A percentile compares a stretch with the other conserved stretches of the same genome.
Conservation (phyloP, 2,329 filamentous ascomycete genomes). For the Cladosporium sp. region DNA sequence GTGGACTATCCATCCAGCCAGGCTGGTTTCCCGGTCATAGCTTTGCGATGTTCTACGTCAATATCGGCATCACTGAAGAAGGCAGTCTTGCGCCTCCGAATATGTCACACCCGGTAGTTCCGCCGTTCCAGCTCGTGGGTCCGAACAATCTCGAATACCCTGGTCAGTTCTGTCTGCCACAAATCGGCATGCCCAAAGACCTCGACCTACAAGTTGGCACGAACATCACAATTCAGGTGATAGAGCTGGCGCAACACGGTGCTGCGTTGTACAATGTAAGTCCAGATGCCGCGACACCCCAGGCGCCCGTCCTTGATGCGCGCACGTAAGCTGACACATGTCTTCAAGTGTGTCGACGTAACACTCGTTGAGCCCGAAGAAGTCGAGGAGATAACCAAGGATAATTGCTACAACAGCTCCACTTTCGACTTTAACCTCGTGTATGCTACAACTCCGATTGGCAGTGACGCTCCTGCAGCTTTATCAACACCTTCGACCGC, state of each 20-base stretch:
- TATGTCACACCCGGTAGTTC: slow-evolving; percentile 80
- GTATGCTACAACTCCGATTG: not conserved
- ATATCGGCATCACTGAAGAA: slow-evolving; percentile 90
- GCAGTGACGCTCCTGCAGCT: not conserved
- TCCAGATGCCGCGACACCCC: too few species aligned
- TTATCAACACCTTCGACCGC: not conserved
- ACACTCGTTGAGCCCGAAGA: slow-evolving; percentile 81
- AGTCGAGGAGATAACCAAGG: slow-evolving; percentile 70
- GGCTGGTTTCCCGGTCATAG: slow-evolving; percentile 93
- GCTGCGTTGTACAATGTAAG: slow-evolving; percentile 78
- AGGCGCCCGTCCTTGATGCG: too few species aligned
- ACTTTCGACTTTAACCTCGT: slow-evolving; percentile 66
- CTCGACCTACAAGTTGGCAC: slow-evolving; percentile 74
- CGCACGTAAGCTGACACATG: not conserved
- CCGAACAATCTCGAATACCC: slow-evolving; percentile 76
- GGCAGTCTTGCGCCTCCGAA: too few species aligned
- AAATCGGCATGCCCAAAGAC: slow-evolving; percentile 78
- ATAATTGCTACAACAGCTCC: slow-evolving; percentile 87
- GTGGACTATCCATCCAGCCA: slow-evolving; percentile 85
- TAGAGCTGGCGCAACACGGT: slow-evolving; percentile 80
- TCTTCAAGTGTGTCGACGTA: slow-evolving; percentile 81
- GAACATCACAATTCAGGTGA: slow-evolving; percentile 84
- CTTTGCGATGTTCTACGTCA: slow-evolving; percentile 82
- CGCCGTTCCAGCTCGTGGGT: slow-evolving; percentile 78
- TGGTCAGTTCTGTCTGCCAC: slow-evolving; percentile 84